phyloP scores from a whole-genome alignment of 345 rosid genomes.

The Eutrema yunnanense region DNA sequence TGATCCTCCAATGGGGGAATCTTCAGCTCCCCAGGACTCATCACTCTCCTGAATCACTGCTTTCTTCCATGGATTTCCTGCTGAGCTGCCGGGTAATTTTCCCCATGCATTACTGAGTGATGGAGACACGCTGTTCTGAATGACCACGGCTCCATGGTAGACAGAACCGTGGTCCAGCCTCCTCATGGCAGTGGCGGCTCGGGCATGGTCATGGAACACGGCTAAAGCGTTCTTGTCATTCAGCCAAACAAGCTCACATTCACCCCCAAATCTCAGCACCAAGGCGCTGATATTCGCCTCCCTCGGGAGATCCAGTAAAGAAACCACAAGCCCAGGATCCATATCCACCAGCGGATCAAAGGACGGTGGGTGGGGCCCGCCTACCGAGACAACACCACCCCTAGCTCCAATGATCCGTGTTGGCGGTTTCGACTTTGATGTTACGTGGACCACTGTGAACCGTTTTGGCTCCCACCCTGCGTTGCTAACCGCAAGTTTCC shows the following conservation, averaged over 20 bases:
- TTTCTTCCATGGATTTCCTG: conserved; percentile 80
- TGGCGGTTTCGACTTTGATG: conserved; percentile 75
- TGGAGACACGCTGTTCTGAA: conserved; percentile 40
- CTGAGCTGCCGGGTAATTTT: conserved; percentile 17
- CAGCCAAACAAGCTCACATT: conserved; percentile 90
- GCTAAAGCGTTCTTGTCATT: conserved; percentile 93
- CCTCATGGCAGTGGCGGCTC: conserved; percentile 99
- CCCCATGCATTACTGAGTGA: conserved; percentile 59
- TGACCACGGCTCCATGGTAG: conserved; percentile 65
- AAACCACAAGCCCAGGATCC: conserved; percentile 93
- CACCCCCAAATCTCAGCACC: conserved; percentile 93
- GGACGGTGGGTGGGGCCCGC: conserved; percentile 43
- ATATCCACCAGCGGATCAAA: conserved; percentile 84
- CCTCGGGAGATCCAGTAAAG: conserved; percentile 82
- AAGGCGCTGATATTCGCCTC: conserved; percentile 78
- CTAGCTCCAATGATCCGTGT: conserved; percentile 68
- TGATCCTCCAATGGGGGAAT: conserved; percentile 29
- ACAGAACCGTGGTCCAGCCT: conserved; percentile 86
- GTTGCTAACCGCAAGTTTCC: conserved; percentile 74
- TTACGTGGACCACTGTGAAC: conserved; percentile 67
- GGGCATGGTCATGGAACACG: conserved; percentile 77
- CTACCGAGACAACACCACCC: conserved; percentile 38
- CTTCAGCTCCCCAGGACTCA: conserved; percentile 63
- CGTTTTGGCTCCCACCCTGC: conserved; percentile 98
- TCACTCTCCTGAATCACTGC: conserved; percentile 66